phyloP scores from a whole-genome alignment of 306 rosid genomes.

The Cyamopsis tetragonoloba region DNA sequence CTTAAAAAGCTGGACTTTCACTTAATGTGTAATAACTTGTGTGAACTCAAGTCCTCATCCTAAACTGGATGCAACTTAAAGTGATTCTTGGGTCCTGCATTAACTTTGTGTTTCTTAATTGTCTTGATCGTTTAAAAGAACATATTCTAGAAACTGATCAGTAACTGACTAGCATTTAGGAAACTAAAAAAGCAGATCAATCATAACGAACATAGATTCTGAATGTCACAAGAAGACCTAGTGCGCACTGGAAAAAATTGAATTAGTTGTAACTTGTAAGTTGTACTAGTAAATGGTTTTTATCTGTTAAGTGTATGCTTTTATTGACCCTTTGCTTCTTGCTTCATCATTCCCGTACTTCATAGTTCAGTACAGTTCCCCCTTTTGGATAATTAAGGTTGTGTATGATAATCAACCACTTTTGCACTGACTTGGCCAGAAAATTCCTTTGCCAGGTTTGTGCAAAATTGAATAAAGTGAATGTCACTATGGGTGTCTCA shows the following conservation, averaged over 20 bases:
- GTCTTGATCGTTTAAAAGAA: too few species aligned
- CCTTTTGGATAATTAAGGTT: conserved; percentile 4
- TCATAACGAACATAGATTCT: not conserved
- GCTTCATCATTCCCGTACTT: not conserved
- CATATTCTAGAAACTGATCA: too few species aligned
- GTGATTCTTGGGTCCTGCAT: too few species aligned
- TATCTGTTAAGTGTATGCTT: not conserved
- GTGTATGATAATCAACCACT: not conserved
- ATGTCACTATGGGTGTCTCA: conserved; percentile 64
- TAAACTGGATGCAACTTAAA: too few species aligned
- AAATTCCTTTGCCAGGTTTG: conserved; percentile 31
- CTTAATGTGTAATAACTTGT: too few species aligned
- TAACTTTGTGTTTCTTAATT: too few species aligned
- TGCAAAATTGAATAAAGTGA: conserved; percentile 36
- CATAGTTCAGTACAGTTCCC: not conserved
- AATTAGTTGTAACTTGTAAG: not conserved
- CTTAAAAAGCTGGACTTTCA: not conserved
- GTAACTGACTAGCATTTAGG: not conserved
- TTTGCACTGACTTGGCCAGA: conserved; percentile 5
- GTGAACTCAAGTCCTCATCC: too few species aligned
- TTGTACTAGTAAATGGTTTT: too few species aligned
- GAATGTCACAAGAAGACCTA: not conserved
- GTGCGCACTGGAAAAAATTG: not conserved
- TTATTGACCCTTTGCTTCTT: conserved; percentile 12
- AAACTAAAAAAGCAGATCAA: not conserved